Base-by-base conservation (phyloP, 371 early-diverging fungal species). In the Lichtheimia ramosa region DNA sequence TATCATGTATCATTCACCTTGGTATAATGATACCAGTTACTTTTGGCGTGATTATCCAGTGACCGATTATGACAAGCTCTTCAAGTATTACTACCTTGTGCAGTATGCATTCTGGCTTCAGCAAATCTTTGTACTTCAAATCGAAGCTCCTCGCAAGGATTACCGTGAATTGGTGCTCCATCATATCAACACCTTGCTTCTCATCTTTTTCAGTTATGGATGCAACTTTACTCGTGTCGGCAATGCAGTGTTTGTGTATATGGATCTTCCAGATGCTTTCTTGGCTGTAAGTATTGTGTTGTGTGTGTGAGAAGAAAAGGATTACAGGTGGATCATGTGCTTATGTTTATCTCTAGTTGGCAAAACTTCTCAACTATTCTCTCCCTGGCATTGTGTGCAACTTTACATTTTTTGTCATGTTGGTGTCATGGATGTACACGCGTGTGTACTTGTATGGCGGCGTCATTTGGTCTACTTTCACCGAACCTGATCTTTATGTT, bases 241-340 rank as follows among this genome's bases (percentile, higher is more conserved):
- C 15, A 89, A 87, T 55, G 89, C 86, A n/a, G 81, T 91, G 15
- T 83, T 91, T 74, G 82, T 87, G 4, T 79, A 83, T 63, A 86
- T 93, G 89, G 93, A 93, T 71, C 63, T 86, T 6, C 85, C 92
- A 4, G 93, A 93, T 64, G 85, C 88, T 24, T 71, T 90, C 43
- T 72, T 93, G 23, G 84, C 89, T 24, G 79, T 88, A 88, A 91
- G 84, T 82, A 59, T 21, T 34, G n/a, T n/a, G 41, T 24, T 27
- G 15, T 41, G 14, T 46, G 27, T 18, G 34, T n/a, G n/a, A 48
- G 12, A 25, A 21, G 18, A 27, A 1, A 46, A 15, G 43, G 13
- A 21, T 3, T 25, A 5, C 25, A 25, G 25, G 25, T 3, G 28
- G 34, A 34, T 34, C 34, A 34, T 34, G 34, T 34, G 34, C 8